Conservation (phyloP, 805 yeast genomes). For the Yarrowia phangngaensis region DNA sequence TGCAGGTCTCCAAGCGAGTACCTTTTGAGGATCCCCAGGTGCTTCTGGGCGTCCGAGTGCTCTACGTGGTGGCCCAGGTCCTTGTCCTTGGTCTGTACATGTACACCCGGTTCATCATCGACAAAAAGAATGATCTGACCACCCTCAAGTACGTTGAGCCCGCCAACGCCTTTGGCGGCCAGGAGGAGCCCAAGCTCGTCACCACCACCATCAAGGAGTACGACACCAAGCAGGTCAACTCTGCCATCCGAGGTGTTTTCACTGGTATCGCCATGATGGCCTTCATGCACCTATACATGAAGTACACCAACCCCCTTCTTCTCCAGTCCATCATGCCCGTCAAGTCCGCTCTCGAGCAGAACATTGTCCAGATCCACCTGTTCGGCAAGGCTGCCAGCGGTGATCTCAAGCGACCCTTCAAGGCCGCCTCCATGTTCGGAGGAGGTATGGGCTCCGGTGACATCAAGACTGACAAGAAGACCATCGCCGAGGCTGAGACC, state of each 20-base stretch:
- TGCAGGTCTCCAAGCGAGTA: slow-evolving; percentile 86
- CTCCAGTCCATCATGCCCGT: slow-evolving; percentile 91
- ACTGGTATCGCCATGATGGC: slow-evolving; percentile 95
- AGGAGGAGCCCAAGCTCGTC: slow-evolving; percentile 61
- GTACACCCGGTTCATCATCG: slow-evolving; percentile 57
- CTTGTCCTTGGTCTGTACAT: slow-evolving; percentile 64
- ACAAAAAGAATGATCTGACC: slow-evolving; percentile 79
- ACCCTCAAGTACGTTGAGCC: slow-evolving; percentile 88
- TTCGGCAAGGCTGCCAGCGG: slow-evolving; percentile 80
- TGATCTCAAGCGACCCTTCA: slow-evolving; percentile 95
- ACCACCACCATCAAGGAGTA: slow-evolving; percentile 93
- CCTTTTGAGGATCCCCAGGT: slow-evolving; percentile 81
- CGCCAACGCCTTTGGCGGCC: slow-evolving; percentile 73
- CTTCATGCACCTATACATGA: slow-evolving; percentile 96
- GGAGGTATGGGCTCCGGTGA: slow-evolving; percentile 45
- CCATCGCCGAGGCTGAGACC: slow-evolving; percentile 78
- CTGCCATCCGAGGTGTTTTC: slow-evolving; percentile 75
- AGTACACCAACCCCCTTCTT: slow-evolving; percentile 93
- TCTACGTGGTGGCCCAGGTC: slow-evolving; percentile 63
- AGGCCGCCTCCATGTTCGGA: slow-evolving; percentile 76
- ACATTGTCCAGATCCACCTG: slow-evolving; percentile 85
- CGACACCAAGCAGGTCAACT: slow-evolving; percentile 80
- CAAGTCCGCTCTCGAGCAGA: slow-evolving; percentile 84
- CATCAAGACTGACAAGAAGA: slow-evolving; percentile 78
- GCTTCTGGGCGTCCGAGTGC: slow-evolving; percentile 68